Evolutionary conservation across 805 yeast species (phyloP), one percentile per base, ranked within the genome.

Genomic region (Ogataea naganishii): DNA sequence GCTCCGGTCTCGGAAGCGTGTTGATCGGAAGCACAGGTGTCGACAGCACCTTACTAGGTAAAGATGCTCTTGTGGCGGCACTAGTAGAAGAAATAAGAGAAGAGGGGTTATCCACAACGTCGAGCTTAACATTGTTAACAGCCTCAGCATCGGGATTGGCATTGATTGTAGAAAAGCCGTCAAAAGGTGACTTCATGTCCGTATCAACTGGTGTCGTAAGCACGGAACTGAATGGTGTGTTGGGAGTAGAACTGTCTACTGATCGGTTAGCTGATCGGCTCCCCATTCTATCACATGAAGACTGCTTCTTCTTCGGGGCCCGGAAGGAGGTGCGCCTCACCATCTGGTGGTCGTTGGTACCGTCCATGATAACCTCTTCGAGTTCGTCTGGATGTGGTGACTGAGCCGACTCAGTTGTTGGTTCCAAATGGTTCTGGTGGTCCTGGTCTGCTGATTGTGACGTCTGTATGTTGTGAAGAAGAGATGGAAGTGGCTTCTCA

Each of bases 1-100:
- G 51, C 53, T 32, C 42, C 43, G 32, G 53, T 43, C 25, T 29
- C 43, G 26, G 50, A 53, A 36, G 43, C 44, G 11, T 62, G 49
- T n/a, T 61, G 47, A 32, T 51, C 46, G 55, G 41, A n/a, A 48
- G 42, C 26, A 43, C 37, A 27, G 49, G 50, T 24, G 29, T 36
- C 20, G 42, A 43, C 19, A 23, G 33, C 21, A 33, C 31, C 32
- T 45, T 33, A 10, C 44, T 29, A n/a, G 23, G 37, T n/a, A n/a
- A n/a, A n/a, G n/a, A n/a, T n/a, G n/a, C n/a, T n/a, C n/a, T n/a
- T n/a, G n/a, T n/a, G n/a, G n/a, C n/a, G n/a, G n/a, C n/a, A n/a
- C n/a, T n/a, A n/a, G n/a, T n/a, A n/a, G n/a, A n/a, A n/a, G n/a
- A n/a, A n/a, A n/a, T n/a, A n/a, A n/a, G n/a, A n/a, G n/a, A n/a